A percentile compares a stretch with the other conserved stretches of the same genome.
These are phyloP conservation scores for Syzygium syzygioides DNA, from an alignment of 441 rosid species.

Conservation along the genomic window DNA sequence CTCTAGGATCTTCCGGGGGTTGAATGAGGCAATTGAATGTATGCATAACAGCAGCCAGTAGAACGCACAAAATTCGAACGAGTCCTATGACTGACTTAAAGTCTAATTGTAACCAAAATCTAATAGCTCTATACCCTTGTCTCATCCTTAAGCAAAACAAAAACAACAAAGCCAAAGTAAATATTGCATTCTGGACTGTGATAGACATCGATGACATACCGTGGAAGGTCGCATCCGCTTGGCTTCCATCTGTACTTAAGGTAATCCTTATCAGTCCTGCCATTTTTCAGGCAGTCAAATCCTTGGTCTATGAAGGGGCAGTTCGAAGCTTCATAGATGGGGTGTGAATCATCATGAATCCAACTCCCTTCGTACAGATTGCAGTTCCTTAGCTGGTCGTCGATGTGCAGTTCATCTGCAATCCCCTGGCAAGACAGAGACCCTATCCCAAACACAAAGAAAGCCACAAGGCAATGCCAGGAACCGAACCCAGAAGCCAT, in stretches of 20 bases:
- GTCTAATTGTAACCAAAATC: not conserved
- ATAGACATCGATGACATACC: conserved; percentile 11
- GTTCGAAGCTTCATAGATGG: conserved; percentile 27
- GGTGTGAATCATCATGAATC: conserved; percentile 29
- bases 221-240: conserved; percentile 34
- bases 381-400: not conserved
- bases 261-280: conserved; percentile 38
- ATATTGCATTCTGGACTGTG: too few species aligned
- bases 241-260: conserved; percentile 52
- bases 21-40: not conserved
- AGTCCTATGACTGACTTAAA: not conserved
- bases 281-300: conserved; percentile 35
- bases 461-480: not conserved
- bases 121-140: not conserved
- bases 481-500: not conserved
- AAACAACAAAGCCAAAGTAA: not conserved
- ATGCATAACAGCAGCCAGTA: not conserved
- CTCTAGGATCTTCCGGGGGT: not conserved
- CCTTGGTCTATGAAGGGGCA: conserved; percentile 39
- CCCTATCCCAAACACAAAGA: not conserved
- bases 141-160: not conserved
- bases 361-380: conserved; percentile 30
- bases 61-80: not conserved
- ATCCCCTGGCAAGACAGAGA: not conserved
- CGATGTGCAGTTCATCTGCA: not conserved